phyloP scores from a whole-genome alignment of 805 yeast genomes.

The Zygosaccharomyces lentus region DNA sequence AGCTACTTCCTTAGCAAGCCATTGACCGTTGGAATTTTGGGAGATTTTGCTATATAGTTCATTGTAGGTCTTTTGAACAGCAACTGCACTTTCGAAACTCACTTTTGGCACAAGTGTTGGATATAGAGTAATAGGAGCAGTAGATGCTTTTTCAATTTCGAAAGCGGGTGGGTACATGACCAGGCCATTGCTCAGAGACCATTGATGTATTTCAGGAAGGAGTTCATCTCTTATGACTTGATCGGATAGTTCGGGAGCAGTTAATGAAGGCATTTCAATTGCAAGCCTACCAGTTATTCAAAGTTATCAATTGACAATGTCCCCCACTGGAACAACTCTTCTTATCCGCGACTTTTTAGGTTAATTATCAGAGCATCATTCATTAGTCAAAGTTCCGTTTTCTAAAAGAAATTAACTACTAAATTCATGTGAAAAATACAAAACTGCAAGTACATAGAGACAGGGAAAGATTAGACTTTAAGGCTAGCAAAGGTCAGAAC shows the following conservation, averaged over 20 bases:
- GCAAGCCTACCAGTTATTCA: background rate
- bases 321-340: no score
- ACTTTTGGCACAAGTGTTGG: constrained; percentile 83
- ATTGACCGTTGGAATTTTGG: constrained; percentile 47
- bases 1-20: constrained; percentile 57
- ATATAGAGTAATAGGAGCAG: constrained; percentile 83
- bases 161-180: constrained; percentile 71
- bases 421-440: background rate
- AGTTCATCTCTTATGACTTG: constrained; percentile 30
- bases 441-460: background rate
- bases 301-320: no score
- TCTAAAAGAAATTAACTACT: background rate
- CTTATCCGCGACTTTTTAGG: background rate
- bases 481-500: background rate
- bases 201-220: constrained; percentile 55
- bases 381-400: background rate
- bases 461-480: background rate
- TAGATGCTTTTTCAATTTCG: constrained; percentile 41
- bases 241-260: constrained; percentile 31
- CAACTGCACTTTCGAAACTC: constrained; percentile 62
- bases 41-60: constrained; percentile 66
- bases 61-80: constrained; percentile 66
- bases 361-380: no score
- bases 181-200: constrained; percentile 76
- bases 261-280: constrained; percentile 2